Percentiles rank a stretch among this genome's conserved stretches.
These are phyloP conservation scores for Triangularia verruculosa DNA, from an alignment of 2,329 filamentous ascomycete genomes.

Conservation along the genomic window DNA sequence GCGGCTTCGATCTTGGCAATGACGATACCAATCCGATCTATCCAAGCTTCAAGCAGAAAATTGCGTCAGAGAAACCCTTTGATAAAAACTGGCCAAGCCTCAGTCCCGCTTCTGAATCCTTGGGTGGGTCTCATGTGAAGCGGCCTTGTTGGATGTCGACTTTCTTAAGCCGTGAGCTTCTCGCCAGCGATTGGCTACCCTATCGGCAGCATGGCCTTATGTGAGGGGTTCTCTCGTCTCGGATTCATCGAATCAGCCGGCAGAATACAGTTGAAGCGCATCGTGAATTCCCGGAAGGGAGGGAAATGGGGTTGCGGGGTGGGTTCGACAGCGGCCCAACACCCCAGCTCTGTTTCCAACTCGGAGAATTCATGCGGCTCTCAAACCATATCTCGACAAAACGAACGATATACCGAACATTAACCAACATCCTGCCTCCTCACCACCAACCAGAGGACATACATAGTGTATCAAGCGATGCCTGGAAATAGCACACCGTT, in stretches of 20 bases:
- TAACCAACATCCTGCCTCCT: background rate
- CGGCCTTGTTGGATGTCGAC: background rate
- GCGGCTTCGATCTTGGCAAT: background rate
- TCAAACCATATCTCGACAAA: background rate
- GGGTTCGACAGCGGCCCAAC: background rate
- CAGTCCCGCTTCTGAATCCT: background rate
- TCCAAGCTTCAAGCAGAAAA: constrained; percentile 15
- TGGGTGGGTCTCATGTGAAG: background rate
- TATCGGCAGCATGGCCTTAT: background rate
- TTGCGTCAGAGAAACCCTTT: constrained; percentile 16
- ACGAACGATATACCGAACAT: constrained; percentile 3
- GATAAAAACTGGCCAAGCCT: background rate
- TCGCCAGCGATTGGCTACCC: background rate
- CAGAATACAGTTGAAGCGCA: background rate
- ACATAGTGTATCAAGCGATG: background rate
- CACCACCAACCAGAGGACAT: background rate
- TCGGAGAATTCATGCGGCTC: constrained; percentile 9
- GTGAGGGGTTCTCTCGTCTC: background rate
- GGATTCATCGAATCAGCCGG: background rate
- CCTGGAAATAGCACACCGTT: constrained; percentile 22
- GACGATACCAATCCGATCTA: background rate
- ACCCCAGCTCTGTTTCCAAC: background rate
- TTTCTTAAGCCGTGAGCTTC: background rate
- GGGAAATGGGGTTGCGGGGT: background rate
- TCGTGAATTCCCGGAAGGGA: background rate